phyloP scores from a whole-genome alignment of 2,329 filamentous ascomycete species.

The Sporothrix phasma region DNA sequence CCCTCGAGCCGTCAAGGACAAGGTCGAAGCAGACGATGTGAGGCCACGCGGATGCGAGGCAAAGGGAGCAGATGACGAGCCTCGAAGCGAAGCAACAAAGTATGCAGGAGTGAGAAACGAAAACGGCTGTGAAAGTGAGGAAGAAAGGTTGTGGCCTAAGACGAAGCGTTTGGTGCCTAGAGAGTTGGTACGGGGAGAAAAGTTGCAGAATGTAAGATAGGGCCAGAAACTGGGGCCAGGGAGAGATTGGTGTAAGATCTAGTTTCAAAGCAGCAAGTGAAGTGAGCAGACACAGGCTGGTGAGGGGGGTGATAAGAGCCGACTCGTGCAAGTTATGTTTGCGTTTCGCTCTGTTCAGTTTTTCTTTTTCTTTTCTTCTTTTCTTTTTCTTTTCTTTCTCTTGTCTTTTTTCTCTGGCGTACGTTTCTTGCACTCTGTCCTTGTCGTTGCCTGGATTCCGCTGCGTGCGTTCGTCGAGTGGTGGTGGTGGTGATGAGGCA shows the following conservation, averaged over 20 bases:
- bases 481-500: slow-evolving; percentile 4
- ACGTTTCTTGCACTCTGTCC: neutral
- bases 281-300: neutral
- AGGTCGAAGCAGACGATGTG: neutral
- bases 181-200: neutral
- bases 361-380: neutral
- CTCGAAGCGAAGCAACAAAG: neutral
- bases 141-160: slow-evolving; percentile 18
- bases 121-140: neutral
- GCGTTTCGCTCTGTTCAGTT: neutral
- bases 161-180: slow-evolving; percentile 13
- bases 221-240: neutral
- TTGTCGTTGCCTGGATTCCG: neutral
- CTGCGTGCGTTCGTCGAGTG: neutral
- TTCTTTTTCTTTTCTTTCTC: neutral
- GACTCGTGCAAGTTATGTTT: neutral
- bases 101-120: slow-evolving; percentile 11
- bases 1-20: neutral
- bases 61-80: neutral
- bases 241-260: neutral
- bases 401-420: neutral
- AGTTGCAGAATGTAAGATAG: neutral
- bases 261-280: neutral
- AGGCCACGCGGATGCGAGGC: neutral
- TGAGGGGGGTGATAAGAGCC: slow-evolving; percentile 9